These are phyloP conservation scores for Mucor mucedo DNA, from an alignment of 371 early-diverging fungal species.

Conservation along the genomic window DNA sequence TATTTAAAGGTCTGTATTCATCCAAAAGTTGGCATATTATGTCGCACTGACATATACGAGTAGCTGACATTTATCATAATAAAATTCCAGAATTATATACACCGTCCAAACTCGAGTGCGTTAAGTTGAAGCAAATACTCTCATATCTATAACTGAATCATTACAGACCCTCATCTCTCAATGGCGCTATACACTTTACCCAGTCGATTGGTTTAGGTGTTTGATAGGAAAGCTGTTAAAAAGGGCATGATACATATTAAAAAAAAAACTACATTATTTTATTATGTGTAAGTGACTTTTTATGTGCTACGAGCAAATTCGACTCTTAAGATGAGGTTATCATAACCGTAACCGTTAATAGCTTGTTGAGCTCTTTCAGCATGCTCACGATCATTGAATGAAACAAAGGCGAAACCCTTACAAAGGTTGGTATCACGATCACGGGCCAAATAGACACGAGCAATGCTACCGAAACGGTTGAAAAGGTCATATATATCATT, in stretches of 20 bases:
- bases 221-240: conserved; percentile 1
- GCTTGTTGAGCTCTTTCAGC: conserved; percentile 86
- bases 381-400: conserved; percentile 78
- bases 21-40: not conserved
- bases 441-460: conserved; percentile 84
- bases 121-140: conserved; percentile 8
- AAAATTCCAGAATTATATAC: conserved; percentile 5
- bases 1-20: no score
- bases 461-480: conserved; percentile 80
- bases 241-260: not conserved
- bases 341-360: conserved; percentile 93
- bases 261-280: not conserved
- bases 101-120: conserved; percentile 18
- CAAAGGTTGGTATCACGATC: conserved; percentile 87
- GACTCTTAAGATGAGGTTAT: conserved; percentile 91
- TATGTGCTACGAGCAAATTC: conserved; percentile 70
- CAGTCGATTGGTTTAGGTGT: conserved; percentile 5
- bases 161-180: not conserved
- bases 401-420: conserved; percentile 97
- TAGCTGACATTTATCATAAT: conserved; percentile 12
- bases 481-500: conserved; percentile 89
- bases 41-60: not conserved
- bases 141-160: conserved; percentile 14
- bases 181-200: not conserved
- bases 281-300: not conserved